Evolutionary conservation across 73 alveolate genomes (phyloP), one percentile per base, ranked within the genome.

Genomic region (Durusdinium trenchii): DNA sequence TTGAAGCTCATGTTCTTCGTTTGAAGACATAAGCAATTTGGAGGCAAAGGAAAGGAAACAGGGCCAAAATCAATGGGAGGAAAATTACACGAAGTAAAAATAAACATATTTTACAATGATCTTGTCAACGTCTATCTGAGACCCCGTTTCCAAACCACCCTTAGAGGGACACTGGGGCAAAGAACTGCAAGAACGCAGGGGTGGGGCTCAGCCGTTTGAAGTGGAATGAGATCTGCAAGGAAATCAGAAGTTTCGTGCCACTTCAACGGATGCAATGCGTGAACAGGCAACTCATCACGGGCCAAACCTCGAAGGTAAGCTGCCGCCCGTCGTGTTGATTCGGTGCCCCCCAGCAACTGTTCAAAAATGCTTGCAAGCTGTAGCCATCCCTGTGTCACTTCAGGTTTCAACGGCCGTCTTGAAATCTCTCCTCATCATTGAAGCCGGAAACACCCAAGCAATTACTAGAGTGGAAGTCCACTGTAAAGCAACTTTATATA

Each of bases 91-190:
- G n/a, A n/a, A n/a, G n/a, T n/a, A n/a, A n/a, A n/a, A n/a, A n/a
- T n/a, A n/a, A n/a, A n/a, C n/a, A n/a, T n/a, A n/a, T n/a, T n/a
- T n/a, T n/a, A n/a, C n/a, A n/a, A n/a, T n/a, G n/a, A n/a, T n/a
- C n/a, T n/a, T n/a, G n/a, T n/a, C n/a, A n/a, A n/a, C n/a, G n/a
- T n/a, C n/a, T n/a, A n/a, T 60, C 73, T 60, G 23, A 16, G 12
- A 60, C 81, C 81, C 42, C 81, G 81, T 32, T 42, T n/a, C 81
- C 81, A 67, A 3, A 67, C 81, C 10, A 42, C 81, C 81, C 81
- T 67, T 42, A 67, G 32, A n/a, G 81, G 81, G 43, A 67, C 81
- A 32, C 81, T 67, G 81, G 81, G 81, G 42, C 81, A 67, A 18
- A 67, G 42, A 67, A 67, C 81, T 9, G 81, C 81, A 9, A 67